Base-by-base conservation (phyloP, 768 basidiomycete genomes). In the Daedaleopsis sinensis region DNA sequence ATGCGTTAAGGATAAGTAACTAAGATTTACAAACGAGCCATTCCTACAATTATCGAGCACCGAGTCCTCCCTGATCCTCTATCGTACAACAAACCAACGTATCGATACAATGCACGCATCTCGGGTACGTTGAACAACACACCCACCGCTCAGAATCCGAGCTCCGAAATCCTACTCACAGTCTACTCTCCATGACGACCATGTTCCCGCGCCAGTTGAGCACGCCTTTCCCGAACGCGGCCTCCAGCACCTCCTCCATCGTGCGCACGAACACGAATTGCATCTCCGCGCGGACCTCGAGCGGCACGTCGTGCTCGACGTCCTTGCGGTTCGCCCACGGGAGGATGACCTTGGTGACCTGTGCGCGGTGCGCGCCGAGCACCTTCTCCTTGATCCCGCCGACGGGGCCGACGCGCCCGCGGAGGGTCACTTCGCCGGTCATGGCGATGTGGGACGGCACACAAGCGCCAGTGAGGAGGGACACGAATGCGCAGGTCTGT, bases 371-470 rank as follows among this genome's bases (percentile, higher is more conserved):
- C 0, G 94, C 94, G 18, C 93, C 94, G 18, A 96, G 82, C 1
- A 96, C 85, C 71, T 93, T 93, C 79, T 95, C 94, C 70, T 94
- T 94, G 74, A 96, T 91, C 0, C 94, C 94, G 4, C 94, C 94
- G 1, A 96, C 91, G 5, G 93, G 85, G 0, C 88, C 90, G 38
- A 94, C 88, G 9, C 85, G 85, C 16, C 93, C 91, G 2, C 93
- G 84, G 1, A 94, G 80, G 0, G 94, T 96, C 53, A 87, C 87
- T 82, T 96, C 95, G 55, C 95, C 95, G 0, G 95, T 96, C 88
- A 96, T 92, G 0, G 94, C 94, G 18, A 89, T 78, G 64, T 87
- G 81, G 18, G 85, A 79, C 5, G 90, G 85, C 6, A 93, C 87
- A 54, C 84, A 85, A 12, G 86, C 84, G 0, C 90, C 91, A 0